Percentiles rank a stretch among this genome's conserved stretches.
phyloP scores from a whole-genome alignment of 116 monocot species.

The Posidonia oceanica region DNA sequence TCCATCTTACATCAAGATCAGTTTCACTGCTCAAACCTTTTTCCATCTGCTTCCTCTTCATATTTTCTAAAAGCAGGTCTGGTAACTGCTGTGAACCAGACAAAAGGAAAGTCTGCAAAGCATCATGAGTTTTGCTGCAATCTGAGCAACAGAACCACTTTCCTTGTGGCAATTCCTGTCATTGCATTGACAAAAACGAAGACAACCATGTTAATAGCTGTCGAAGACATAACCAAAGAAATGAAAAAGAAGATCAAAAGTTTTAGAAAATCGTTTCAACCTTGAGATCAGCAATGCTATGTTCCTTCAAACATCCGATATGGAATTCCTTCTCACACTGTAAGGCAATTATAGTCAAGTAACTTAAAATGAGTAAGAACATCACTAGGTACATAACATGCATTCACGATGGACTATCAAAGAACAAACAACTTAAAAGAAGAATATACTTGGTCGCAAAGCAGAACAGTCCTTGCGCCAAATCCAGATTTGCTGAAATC shows the following conservation, averaged over 20 bases:
- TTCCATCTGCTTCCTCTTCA: constrained; percentile 32
- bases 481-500: constrained; percentile 67
- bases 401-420: too few relatives aligned
- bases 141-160: constrained; percentile 69
- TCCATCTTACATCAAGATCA: constrained; percentile 48
- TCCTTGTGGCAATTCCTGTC: constrained; percentile 69
- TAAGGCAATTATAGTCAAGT: neutral
- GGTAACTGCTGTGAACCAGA: constrained; percentile 21
- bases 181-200: neutral
- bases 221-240: neutral
- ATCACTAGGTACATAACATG: neutral
- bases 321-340: constrained; percentile 97
- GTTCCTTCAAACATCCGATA: constrained; percentile 78
- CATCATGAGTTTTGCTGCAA: constrained; percentile 41
- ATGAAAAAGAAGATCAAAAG: neutral
- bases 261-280: constrained; percentile 15
- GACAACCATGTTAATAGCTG: too few relatives aligned
- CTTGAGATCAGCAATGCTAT: constrained; percentile 65
- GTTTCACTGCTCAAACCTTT: constrained; percentile 17
- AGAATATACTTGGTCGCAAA: constrained; percentile 83
- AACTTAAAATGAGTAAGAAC: neutral
- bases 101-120: constrained; percentile 37
- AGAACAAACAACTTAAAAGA: neutral
- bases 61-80: constrained; percentile 17
- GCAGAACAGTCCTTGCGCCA: constrained; percentile 55